These are phyloP conservation scores for Orbilia brochopaga DNA, from an alignment of 2,329 filamentous ascomycete species.

Conservation along the genomic window DNA sequence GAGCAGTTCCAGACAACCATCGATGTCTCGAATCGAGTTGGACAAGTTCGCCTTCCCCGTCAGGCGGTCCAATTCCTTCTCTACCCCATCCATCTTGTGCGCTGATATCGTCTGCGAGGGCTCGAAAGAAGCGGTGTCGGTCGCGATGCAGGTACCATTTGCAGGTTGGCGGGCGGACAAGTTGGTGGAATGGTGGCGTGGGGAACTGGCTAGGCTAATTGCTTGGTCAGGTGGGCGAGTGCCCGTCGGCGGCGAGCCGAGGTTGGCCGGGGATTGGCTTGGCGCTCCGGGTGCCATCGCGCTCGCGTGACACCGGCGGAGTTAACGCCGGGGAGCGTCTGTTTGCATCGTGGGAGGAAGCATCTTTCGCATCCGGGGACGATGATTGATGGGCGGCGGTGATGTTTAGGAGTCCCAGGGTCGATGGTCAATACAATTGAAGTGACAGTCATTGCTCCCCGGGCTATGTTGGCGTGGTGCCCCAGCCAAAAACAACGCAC, in stretches of 20 bases:
- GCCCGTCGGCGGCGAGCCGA: slow-evolving; percentile 13
- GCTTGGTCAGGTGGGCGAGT: slow-evolving; percentile 17
- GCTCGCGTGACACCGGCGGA: no score
- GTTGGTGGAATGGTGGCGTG: slow-evolving; percentile 6
- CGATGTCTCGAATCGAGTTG: slow-evolving; percentile 77
- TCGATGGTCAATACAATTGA: no score
- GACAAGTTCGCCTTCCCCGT: slow-evolving; percentile 72
- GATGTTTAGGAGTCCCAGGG: no score
- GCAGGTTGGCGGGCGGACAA: slow-evolving; percentile 6
- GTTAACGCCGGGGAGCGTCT: no score
- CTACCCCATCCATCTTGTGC: slow-evolving; percentile 60
- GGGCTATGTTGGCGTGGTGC: no score
- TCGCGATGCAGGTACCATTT: slow-evolving; percentile 16
- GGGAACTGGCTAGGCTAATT: background rate
- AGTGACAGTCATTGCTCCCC: no score
- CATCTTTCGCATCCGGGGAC: no score
- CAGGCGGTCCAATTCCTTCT: slow-evolving; percentile 76
- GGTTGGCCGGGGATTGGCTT: slow-evolving; percentile 17
- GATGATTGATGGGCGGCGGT: no score
- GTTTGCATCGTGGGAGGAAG: no score
- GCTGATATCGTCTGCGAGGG: background rate
- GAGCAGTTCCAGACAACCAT: slow-evolving; percentile 80
- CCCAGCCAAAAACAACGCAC: no score
- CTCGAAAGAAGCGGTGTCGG: background rate
- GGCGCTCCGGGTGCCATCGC: no score